These are phyloP conservation scores for Nemania sp. DNA, from an alignment of 2,329 filamentous ascomycete species.

Conservation along the genomic window DNA sequence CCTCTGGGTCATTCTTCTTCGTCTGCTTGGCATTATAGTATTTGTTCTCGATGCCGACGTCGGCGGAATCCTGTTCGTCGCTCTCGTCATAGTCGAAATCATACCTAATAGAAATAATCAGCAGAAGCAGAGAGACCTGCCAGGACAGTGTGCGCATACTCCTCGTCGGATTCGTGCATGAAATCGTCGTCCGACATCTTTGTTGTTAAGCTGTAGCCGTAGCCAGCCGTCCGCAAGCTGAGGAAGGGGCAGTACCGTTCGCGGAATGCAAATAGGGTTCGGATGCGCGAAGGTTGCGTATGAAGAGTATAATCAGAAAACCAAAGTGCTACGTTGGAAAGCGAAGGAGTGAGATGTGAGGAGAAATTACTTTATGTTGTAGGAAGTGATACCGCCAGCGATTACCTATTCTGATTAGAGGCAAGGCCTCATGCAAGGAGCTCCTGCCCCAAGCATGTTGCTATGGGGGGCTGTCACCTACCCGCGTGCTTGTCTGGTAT, in stretches of 20 bases:
- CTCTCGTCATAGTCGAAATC: constrained; percentile 98
- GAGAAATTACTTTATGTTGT: no score
- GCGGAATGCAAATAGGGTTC: neutral
- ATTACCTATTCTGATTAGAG: no score
- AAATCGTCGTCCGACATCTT: constrained; percentile 87
- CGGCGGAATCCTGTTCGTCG: constrained; percentile 82
- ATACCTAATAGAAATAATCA: constrained; percentile 57
- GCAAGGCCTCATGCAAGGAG: constrained; percentile 3
- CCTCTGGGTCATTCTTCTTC: constrained; percentile 82
- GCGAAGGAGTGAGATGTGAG: no score
- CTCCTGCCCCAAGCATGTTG: neutral
- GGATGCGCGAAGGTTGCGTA: neutral
- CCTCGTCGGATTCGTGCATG: constrained; percentile 89
- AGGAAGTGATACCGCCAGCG: no score
- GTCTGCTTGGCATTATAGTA: constrained; percentile 99
- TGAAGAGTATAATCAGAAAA: neutral
- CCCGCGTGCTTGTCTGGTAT: no score
- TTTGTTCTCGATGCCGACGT: constrained; percentile 97
- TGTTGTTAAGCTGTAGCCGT: no score
- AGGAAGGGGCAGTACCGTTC: neutral
- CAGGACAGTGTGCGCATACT: constrained; percentile 53
- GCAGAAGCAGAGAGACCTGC: neutral
- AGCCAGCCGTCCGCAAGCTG: no score
- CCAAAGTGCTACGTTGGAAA: neutral
- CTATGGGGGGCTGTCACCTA: constrained; percentile 1